Evolutionary conservation across 2,329 filamentous ascomycete genomes (phyloP).

Genomic region (Fusarium buxicola): DNA sequence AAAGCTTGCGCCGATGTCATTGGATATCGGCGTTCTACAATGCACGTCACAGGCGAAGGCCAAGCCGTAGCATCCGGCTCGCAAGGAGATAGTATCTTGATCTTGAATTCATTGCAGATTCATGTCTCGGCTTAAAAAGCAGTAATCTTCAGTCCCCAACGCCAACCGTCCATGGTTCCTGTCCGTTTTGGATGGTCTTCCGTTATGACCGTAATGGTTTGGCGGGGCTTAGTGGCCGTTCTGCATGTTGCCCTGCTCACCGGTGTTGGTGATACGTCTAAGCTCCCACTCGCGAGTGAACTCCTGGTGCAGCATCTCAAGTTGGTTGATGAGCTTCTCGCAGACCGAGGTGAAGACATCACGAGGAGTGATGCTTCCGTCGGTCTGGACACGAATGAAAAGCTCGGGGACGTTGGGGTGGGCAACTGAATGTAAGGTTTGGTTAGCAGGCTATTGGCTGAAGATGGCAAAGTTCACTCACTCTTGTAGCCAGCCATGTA

Average conservation of each 20-base stretch:
- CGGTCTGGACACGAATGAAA: conserved; percentile 87
- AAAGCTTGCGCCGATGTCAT: neutral
- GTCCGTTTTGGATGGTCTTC: conserved; percentile 26
- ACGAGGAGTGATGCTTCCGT: conserved; percentile 88
- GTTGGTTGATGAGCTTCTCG: conserved; percentile 83
- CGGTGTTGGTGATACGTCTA: conserved; percentile 82
- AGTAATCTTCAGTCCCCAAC: conserved; percentile 44
- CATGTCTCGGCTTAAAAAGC: conserved; percentile 34
- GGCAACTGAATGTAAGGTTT: conserved; percentile 53
- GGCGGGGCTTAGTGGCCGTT: conserved; percentile 48
- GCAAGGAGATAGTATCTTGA: conserved; percentile 21
- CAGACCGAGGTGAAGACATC: conserved; percentile 86
- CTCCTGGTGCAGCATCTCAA: conserved; percentile 83
- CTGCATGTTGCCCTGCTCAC: conserved; percentile 64
- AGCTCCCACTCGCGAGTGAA: conserved; percentile 94
- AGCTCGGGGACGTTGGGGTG: conserved; percentile 72
- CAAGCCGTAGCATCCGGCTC: conserved; percentile 15
- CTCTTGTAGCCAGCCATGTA: conserved; percentile 93
- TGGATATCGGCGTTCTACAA: conserved; percentile 5
- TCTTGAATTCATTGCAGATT: conserved; percentile 34
- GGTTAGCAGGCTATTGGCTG: conserved; percentile 12
- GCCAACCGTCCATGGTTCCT: conserved; percentile 41
- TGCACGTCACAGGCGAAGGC: conserved; percentile 21
- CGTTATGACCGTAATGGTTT: conserved; percentile 13
- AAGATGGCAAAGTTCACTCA: conserved; percentile 51